A percentile compares a stretch with the other conserved stretches of the same genome.
These are phyloP conservation scores for Cytospora chrysosperma DNA, from an alignment of 2,329 filamentous ascomycete genomes.

Conservation along the genomic window DNA sequence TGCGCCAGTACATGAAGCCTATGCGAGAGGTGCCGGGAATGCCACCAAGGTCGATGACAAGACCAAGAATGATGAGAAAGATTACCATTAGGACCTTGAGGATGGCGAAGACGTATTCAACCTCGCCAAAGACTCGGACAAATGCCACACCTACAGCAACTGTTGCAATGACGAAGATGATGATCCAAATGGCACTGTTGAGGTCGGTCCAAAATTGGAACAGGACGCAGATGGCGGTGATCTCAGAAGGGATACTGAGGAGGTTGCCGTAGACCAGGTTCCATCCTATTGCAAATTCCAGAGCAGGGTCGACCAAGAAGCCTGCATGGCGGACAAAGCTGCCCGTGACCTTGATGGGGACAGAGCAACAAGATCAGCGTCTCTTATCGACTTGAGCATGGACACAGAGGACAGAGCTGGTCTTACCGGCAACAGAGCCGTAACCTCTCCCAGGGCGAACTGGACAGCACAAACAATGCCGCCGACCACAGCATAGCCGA, in stretches of 20 bases:
- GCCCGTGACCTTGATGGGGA: slow-evolving; percentile 45
- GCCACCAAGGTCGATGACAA: slow-evolving; percentile 63
- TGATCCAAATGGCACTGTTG: slow-evolving; percentile 50
- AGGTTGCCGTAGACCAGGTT: slow-evolving; percentile 56
- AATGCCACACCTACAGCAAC: slow-evolving; percentile 58
- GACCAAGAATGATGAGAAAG: slow-evolving; percentile 59
- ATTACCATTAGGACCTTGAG: slow-evolving; percentile 62
- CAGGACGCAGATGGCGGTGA: slow-evolving; percentile 61
- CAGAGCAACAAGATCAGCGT: background rate
- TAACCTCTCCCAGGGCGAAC: slow-evolving; percentile 59
- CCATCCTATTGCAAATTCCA: slow-evolving; percentile 55
- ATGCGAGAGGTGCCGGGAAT: slow-evolving; percentile 56
- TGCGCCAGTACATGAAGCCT: slow-evolving; percentile 69
- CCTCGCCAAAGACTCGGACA: slow-evolving; percentile 59
- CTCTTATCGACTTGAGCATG: background rate
- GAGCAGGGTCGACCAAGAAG: slow-evolving; percentile 60
- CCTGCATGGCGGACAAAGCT: slow-evolving; percentile 61
- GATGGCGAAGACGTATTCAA: slow-evolving; percentile 52
- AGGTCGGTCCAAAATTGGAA: slow-evolving; percentile 65
- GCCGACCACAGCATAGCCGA: slow-evolving; percentile 57
- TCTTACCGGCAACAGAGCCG: slow-evolving; percentile 54
- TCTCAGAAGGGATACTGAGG: slow-evolving; percentile 57
- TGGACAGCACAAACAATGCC: slow-evolving; percentile 57
- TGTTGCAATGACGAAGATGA: slow-evolving; percentile 50
- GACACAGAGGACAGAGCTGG: background rate